Evolutionary conservation across 2,329 filamentous ascomycete species (phyloP), one percentile per base, ranked within the genome.

Genomic region (Onygena corvina): DNA sequence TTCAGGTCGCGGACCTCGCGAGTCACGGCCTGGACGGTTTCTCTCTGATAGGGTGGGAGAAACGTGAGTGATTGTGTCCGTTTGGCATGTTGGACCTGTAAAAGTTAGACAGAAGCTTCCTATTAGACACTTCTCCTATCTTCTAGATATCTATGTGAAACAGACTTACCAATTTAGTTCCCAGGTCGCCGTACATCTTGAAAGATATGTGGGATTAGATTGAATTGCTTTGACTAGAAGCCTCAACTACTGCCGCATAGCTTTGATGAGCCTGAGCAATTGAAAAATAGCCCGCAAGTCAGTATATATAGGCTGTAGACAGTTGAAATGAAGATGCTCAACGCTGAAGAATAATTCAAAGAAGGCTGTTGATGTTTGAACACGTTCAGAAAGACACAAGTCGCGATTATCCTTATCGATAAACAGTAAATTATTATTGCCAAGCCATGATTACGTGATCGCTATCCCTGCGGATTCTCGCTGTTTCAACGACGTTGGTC

Each of bases 1-100:
- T 96, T 84, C 6, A 98, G 76, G 58, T 96, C 90, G 59, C 89
- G 84, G 18, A 95, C 88, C 74, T 98, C 92, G 59, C 88, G 83
- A 1, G 87, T 84, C 45, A 94, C 84, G 16, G 80, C 79, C 50
- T 89, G 88, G 49, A 96, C 86, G 38, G 93, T 77, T 62, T 96
- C 92, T 23, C 88, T 83, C 67, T 94, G 88, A 65, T 96, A 96
- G 2, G 88, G 83, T 0, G 92, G 92, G 2, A 98, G 77, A 64
- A 93, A 81, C 27, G 81, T 72, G 50, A 98, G 79, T 56, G 86
- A 84, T 67, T 92, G 87, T 14, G 86, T 94, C 63, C 92, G 81
- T 75, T 96, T 96, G 65, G 92, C 92, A 73, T 96, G 86, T 73
- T 90, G 84, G 59, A 93, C 89, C 86, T 94, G 55, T 35, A 23